phyloP scores from a whole-genome alignment of 495 filamentous ascomycete genomes.

The Mycothermus thermophilus region DNA sequence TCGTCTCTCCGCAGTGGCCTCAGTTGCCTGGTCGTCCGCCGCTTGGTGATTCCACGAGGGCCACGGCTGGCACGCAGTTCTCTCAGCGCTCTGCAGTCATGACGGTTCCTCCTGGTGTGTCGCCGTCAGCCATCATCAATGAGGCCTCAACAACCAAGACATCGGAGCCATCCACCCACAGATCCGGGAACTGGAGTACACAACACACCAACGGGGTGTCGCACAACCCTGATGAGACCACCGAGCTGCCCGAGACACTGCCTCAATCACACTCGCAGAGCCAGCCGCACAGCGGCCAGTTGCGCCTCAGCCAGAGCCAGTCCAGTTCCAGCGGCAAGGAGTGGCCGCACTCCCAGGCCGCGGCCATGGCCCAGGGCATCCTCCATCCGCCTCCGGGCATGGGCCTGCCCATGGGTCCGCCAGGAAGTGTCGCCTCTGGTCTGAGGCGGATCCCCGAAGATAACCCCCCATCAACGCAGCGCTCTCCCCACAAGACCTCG shows the following conservation, averaged over 20 bases:
- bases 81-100: conserved; percentile 64
- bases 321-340: conserved; percentile 24
- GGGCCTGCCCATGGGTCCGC: conserved; percentile 2
- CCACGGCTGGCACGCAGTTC: conserved; percentile 28
- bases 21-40: conserved; percentile 4
- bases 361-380: conserved; percentile 30
- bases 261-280: conserved; percentile 4
- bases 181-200: conserved; percentile 42
- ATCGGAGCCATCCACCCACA: conserved; percentile 50
- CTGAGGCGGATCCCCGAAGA: conserved; percentile 1
- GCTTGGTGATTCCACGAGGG: conserved; percentile 18
- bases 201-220: conserved; percentile 46
- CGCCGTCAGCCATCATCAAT: conserved; percentile 62
- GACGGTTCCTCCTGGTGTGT: conserved; percentile 59
- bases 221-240: conserved; percentile 25
- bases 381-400: conserved; percentile 12
- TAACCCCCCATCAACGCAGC: conserved; percentile 21
- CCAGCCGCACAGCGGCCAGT: conserved; percentile 5
- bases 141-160: conserved; percentile 83
- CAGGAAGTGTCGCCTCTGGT: neutral
- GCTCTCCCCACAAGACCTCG: conserved; percentile 16
- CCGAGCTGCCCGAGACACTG: conserved; percentile 49
- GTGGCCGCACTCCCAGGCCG: conserved; percentile 41
- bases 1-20: conserved; percentile 21
- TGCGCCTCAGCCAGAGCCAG: conserved; percentile 18